Percentiles rank a stretch among this genome's conserved stretches.
These are phyloP conservation scores for Ogataea nitratoaversa DNA, from an alignment of 805 yeast species.

Conservation along the genomic window DNA sequence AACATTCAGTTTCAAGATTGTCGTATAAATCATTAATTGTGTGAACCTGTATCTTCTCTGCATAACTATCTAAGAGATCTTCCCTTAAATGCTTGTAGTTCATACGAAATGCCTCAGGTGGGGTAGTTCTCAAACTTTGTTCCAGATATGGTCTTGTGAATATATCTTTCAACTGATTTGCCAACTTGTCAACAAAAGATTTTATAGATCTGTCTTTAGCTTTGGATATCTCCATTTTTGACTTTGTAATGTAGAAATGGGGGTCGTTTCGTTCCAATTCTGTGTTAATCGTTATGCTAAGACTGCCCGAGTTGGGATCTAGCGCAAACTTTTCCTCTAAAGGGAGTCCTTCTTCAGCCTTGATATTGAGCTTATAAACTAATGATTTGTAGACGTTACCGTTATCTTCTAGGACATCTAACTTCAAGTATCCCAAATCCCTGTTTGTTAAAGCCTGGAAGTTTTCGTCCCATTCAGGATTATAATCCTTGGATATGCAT, in stretches of 20 bases:
- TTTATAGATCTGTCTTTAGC: slow-evolving; percentile 64
- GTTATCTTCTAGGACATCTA: slow-evolving; percentile 20
- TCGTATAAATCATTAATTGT: slow-evolving; percentile 25
- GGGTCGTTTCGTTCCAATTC: slow-evolving; percentile 82
- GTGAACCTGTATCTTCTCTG: slow-evolving; percentile 20
- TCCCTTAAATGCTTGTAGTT: slow-evolving; percentile 22
- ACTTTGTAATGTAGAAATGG: slow-evolving; percentile 72
- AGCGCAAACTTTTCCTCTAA: slow-evolving; percentile 20
- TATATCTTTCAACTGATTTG: slow-evolving; percentile 51
- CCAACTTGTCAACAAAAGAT: slow-evolving; percentile 68
- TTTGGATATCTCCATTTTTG: slow-evolving; percentile 60
- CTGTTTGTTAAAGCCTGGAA: slow-evolving; percentile 45
- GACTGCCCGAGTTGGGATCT: slow-evolving; percentile 45
- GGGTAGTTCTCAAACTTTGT: slow-evolving; percentile 20
- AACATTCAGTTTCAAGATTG: slow-evolving; percentile 28
- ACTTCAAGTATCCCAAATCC: slow-evolving; percentile 7
- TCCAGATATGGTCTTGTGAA: slow-evolving; percentile 31
- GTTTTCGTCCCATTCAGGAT: slow-evolving; percentile 87
- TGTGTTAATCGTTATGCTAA: slow-evolving; percentile 63
- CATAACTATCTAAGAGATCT: slow-evolving; percentile 18
- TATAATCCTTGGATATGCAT: slow-evolving; percentile 51
- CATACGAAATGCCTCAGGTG: slow-evolving; percentile 15
- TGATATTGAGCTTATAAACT: slow-evolving; percentile 11
- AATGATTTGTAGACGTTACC: slow-evolving; percentile 16
- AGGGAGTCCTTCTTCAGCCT: slow-evolving; percentile 8